Evolutionary conservation across 768 basidiomycete species (phyloP).

Genomic region (Xerocomus potaroensis): DNA sequence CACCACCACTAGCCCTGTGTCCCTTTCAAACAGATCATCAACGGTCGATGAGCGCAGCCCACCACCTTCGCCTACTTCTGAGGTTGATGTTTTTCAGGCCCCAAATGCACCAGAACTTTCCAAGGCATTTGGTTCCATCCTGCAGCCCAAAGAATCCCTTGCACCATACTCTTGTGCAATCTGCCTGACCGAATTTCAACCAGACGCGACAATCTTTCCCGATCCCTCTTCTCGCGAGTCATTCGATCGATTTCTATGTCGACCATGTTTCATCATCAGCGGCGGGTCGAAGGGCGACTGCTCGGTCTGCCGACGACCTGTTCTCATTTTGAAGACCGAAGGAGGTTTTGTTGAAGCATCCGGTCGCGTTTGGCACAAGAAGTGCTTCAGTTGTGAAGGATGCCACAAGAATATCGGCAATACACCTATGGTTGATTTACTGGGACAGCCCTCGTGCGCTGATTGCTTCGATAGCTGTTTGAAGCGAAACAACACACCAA

Average conservation of each 20-base stretch:
- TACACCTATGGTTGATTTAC: slow-evolving; percentile 75
- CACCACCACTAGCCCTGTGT: slow-evolving; percentile 50
- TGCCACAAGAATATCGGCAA: slow-evolving; percentile 73
- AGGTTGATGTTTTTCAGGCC: slow-evolving; percentile 59
- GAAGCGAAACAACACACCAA: slow-evolving; percentile 44
- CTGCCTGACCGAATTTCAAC: slow-evolving; percentile 63
- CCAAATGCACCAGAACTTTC: slow-evolving; percentile 60
- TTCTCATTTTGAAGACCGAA: slow-evolving; percentile 70
- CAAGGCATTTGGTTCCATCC: slow-evolving; percentile 81
- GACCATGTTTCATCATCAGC: slow-evolving; percentile 62
- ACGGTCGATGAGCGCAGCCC: slow-evolving; percentile 18
- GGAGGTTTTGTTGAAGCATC: slow-evolving; percentile 73
- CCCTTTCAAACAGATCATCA: slow-evolving; percentile 47
- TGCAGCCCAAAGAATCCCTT: slow-evolving; percentile 76
- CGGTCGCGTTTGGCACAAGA: slow-evolving; percentile 75
- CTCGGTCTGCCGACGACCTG: slow-evolving; percentile 60
- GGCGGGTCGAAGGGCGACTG: slow-evolving; percentile 80
- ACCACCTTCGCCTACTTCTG: slow-evolving; percentile 36
- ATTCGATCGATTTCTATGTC: slow-evolving; percentile 63
- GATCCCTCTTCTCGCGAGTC: slow-evolving; percentile 41
- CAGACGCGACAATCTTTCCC: slow-evolving; percentile 85
- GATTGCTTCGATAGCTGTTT: slow-evolving; percentile 81
- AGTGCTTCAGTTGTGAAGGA: slow-evolving; percentile 71
- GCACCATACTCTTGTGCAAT: slow-evolving; percentile 62
- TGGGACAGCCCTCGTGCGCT: slow-evolving; percentile 73